These are phyloP conservation scores for Tardiomyces digboiensis DNA, from an alignment of 1,139 yeast species.

Conservation along the genomic window DNA sequence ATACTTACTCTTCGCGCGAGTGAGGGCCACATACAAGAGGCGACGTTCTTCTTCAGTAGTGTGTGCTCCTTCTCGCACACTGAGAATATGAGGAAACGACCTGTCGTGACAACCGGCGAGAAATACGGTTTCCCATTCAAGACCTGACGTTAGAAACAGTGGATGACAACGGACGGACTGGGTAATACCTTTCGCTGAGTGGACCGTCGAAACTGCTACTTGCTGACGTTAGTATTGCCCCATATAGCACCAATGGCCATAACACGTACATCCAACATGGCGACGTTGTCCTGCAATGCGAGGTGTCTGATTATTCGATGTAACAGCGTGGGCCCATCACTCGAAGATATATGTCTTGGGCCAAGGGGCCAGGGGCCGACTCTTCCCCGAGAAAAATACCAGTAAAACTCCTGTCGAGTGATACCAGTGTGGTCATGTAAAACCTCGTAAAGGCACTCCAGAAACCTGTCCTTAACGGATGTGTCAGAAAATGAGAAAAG, in stretches of 20 bases:
- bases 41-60: constrained; percentile 60
- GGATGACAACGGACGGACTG: too few relatives aligned
- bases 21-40: constrained; percentile 73
- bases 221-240: constrained; percentile 7
- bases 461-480: background rate
- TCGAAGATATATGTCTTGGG: too few relatives aligned
- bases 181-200: constrained; percentile 68
- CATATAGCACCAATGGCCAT: too few relatives aligned
- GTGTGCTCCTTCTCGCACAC: background rate
- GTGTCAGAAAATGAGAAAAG: background rate
- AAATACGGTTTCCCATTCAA: constrained; percentile 82
- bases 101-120: constrained; percentile 63
- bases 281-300: background rate
- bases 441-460: background rate
- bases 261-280: background rate
- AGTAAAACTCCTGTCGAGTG: background rate
- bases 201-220: constrained; percentile 58
- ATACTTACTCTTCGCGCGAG: constrained; percentile 41
- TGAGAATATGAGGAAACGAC: constrained; percentile 34
- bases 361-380: too few relatives aligned
- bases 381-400: too few relatives aligned
- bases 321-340: too few relatives aligned
- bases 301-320: too few relatives aligned
- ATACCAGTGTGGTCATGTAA: background rate
- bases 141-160: constrained; percentile 7